Conservation (phyloP, 306 rosid genomes). For the Prunus salicina region DNA sequence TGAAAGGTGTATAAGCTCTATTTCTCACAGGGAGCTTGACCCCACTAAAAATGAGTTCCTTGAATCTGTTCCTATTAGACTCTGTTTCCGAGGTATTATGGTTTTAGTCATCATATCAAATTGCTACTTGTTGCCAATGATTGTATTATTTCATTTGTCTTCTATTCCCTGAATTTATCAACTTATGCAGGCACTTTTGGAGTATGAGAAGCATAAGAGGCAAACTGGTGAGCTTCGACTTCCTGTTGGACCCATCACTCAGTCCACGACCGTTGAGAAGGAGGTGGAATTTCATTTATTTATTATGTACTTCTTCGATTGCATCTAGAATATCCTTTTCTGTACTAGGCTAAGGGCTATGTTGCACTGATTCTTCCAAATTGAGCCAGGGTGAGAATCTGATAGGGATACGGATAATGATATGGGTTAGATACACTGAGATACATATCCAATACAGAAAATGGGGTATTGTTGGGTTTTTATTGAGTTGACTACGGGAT, state of each 20-base stretch:
- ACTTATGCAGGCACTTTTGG: slow-evolving; percentile 66
- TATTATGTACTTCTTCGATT: slow-evolving; percentile 6
- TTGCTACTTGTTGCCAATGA: slow-evolving; percentile 9
- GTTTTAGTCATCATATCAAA: background rate
- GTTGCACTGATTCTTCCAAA: no score
- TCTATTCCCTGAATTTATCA: slow-evolving; percentile 18
- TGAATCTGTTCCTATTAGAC: background rate
- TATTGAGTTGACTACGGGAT: no score
- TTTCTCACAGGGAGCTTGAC: background rate
- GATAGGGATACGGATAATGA: no score
- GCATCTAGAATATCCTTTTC: background rate
- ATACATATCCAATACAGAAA: no score
- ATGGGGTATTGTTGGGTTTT: no score
- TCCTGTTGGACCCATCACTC: slow-evolving; percentile 56
- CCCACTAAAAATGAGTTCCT: background rate
- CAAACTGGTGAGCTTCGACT: slow-evolving; percentile 68
- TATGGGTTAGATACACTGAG: no score
- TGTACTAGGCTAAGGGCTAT: background rate
- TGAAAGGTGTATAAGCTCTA: background rate
- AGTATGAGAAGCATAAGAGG: slow-evolving; percentile 77
- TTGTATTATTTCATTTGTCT: slow-evolving; percentile 17
- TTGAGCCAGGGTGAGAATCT: no score
- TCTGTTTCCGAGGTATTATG: background rate
- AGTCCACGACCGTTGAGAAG: slow-evolving; percentile 57
- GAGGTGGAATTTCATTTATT: slow-evolving; percentile 48